Percentiles rank a stretch among this genome's conserved stretches.
These are phyloP conservation scores for Austroboletus eburneus DNA, from an alignment of 768 basidiomycete genomes.

Conservation along the genomic window DNA sequence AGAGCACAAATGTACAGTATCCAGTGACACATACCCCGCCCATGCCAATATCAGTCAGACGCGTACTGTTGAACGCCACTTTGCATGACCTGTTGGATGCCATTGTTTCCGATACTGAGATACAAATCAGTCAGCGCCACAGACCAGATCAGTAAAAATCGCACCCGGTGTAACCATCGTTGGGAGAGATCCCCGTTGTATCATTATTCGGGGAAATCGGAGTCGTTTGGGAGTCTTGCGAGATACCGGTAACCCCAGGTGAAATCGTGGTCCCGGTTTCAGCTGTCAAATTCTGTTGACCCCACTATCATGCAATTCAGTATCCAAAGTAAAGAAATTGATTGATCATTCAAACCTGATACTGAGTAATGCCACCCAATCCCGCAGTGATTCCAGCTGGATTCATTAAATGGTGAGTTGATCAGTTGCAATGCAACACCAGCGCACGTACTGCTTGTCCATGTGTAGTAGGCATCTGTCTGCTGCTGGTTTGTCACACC, in stretches of 20 bases:
- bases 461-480: constrained; percentile 49
- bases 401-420: constrained; percentile 6
- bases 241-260: constrained; percentile 24
- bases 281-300: constrained; percentile 47
- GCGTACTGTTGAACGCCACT: constrained; percentile 35
- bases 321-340: neutral
- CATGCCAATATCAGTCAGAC: constrained; percentile 18
- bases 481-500: constrained; percentile 53
- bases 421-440: neutral
- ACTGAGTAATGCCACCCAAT: constrained; percentile 23
- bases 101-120: constrained; percentile 29
- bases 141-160: constrained; percentile 12
- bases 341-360: constrained; percentile 24
- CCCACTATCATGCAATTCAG: constrained; percentile 43
- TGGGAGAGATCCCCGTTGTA: constrained; percentile 51
- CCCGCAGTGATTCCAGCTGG: constrained; percentile 40
- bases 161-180: constrained; percentile 56
- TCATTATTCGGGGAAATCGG: constrained; percentile 26
- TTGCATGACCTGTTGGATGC: constrained; percentile 29
- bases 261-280: constrained; percentile 44
- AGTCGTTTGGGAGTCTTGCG: constrained; percentile 31
- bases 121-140: too few species aligned
- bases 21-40: neutral
- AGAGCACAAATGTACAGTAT: neutral
- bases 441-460: constrained; percentile 43